Conservation (phyloP, 192 early-diverging fungal genomes). For the Oehlia diaphana region DNA sequence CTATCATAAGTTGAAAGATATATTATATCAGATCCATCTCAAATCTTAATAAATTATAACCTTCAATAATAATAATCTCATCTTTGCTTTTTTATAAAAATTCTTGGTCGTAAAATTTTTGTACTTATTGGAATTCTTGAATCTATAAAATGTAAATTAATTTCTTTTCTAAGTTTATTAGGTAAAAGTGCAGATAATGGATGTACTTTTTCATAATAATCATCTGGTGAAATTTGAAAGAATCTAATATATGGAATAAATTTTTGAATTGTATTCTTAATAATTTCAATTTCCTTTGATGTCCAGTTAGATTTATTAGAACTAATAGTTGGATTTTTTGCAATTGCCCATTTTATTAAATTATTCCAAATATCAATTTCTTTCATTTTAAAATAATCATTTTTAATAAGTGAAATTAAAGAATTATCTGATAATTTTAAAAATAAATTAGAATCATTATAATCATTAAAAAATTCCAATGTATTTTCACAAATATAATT, state of each 20-base stretch:
- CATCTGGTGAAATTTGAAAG: background rate
- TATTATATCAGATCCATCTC: background rate
- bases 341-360: conserved; percentile 5
- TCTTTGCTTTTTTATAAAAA: too few relatives aligned
- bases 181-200: too few relatives aligned
- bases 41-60: conserved; percentile 6
- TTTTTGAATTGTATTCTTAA: conserved; percentile 4
- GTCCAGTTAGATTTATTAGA: background rate
- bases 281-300: background rate
- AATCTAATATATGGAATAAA: conserved; percentile 10
- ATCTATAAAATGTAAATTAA: too few relatives aligned
- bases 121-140: too few relatives aligned
- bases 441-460: background rate
- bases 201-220: too few relatives aligned
- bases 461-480: background rate
- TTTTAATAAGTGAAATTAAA: conserved; percentile 1
- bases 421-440: background rate
- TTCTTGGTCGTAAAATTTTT: too few relatives aligned
- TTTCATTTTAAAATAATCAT: conserved; percentile 15
- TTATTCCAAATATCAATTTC: conserved; percentile 7
- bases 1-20: background rate
- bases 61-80: background rate
- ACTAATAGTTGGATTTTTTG: background rate
- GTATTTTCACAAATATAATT: background rate
- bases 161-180: too few relatives aligned